Percentiles rank a stretch among this genome's conserved stretches.
Evolutionary conservation across 345 rosid genomes (phyloP).

Genomic region (Boechera divaricarpa): DNA sequence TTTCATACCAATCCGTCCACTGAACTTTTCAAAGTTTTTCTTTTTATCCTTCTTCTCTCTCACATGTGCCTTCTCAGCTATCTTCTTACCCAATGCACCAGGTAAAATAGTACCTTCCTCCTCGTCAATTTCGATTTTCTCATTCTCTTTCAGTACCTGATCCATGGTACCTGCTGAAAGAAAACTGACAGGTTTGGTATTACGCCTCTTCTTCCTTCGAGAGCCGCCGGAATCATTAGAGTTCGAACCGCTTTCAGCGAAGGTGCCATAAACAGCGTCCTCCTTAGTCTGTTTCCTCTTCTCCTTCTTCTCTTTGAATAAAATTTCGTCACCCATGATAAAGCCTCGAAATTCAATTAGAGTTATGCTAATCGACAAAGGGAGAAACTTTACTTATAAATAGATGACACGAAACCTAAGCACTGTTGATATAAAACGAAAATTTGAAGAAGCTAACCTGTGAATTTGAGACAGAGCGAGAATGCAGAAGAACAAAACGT

Average conservation of each 20-base stretch:
- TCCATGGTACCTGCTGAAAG: too few species aligned
- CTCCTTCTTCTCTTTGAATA: conserved; percentile 53
- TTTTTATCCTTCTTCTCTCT: conserved; percentile 63
- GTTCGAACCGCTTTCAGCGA: conserved; percentile 56
- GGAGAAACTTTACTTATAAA: too few species aligned
- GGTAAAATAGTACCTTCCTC: background rate
- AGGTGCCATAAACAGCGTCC: conserved; percentile 61
- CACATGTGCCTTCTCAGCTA: conserved; percentile 67
- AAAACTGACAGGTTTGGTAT: conserved; percentile 46
- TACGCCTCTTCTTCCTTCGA: conserved; percentile 54
- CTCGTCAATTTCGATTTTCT: too few species aligned
- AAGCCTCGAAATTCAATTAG: background rate
- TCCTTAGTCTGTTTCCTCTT: conserved; percentile 68
- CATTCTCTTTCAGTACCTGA: too few species aligned
- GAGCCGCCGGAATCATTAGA: conserved; percentile 51
- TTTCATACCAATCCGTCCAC: conserved; percentile 76
- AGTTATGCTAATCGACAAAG: background rate
- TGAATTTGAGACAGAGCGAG: background rate
- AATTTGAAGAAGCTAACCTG: background rate
- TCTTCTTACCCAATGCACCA: conserved; percentile 66
- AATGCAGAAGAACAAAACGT: background rate
- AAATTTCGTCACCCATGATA: conserved; percentile 56
- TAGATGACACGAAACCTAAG: too few species aligned
- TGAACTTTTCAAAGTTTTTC: conserved; percentile 68
- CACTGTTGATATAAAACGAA: background rate